Evolutionary conservation across 2,329 filamentous ascomycete species (phyloP).

Genomic region (Pseudogymnoascus verrucosus): DNA sequence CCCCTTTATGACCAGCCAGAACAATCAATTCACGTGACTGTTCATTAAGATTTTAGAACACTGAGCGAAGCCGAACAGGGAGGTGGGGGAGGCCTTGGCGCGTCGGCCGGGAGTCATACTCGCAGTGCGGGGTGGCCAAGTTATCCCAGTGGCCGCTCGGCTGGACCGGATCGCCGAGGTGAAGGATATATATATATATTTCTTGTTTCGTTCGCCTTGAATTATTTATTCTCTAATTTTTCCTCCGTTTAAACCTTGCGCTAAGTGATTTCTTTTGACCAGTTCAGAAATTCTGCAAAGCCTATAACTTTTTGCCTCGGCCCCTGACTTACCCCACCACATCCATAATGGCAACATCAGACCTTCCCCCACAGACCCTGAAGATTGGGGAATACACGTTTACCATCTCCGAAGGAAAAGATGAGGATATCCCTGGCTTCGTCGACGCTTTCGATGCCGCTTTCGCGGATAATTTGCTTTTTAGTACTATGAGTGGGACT

Average conservation of each 20-base stretch:
- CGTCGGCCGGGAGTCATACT: neutral
- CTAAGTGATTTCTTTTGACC: neutral
- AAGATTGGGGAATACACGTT: neutral
- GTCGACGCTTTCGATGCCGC: neutral
- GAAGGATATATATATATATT: neutral
- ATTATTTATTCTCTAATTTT: neutral
- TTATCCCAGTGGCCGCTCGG: neutral
- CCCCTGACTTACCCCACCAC: neutral
- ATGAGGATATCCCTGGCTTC: neutral
- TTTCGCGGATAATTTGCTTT: constrained; percentile 15
- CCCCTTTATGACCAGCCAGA: neutral
- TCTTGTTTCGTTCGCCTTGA: neutral
- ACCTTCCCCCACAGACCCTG: neutral
- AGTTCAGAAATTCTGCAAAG: neutral
- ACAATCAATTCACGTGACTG: neutral
- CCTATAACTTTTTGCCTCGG: neutral
- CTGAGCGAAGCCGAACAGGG: neutral
- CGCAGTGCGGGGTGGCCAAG: neutral
- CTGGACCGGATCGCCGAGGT: neutral
- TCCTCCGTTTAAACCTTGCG: neutral
- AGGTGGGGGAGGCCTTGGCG: neutral
- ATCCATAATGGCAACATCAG: neutral
- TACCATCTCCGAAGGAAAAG: neutral
- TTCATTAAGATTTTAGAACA: neutral
- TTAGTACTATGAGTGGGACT: neutral